Evolutionary conservation across 441 rosid species (phyloP).

Genomic region (Jatropha podagrica): DNA sequence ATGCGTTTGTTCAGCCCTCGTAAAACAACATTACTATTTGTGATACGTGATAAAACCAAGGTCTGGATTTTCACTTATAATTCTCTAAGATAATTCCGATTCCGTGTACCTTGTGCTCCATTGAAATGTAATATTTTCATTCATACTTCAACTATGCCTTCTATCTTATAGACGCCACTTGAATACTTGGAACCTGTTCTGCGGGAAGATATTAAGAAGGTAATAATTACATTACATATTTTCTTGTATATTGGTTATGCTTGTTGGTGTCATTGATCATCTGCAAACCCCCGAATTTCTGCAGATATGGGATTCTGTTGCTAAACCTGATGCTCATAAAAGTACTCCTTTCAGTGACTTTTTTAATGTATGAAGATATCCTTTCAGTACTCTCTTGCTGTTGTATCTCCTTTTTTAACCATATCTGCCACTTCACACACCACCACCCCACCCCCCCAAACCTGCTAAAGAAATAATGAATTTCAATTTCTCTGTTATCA

Average conservation of each 20-base stretch:
- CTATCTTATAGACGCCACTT: constrained; percentile 65
- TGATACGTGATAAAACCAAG: constrained; percentile 93
- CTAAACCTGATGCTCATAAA: constrained; percentile 67
- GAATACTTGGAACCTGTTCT: constrained; percentile 69
- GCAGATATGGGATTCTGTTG: constrained; percentile 91
- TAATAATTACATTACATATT: constrained; percentile 21
- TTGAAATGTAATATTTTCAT: constrained; percentile 3
- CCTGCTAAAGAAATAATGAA: neutral
- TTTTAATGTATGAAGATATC: constrained; percentile 61
- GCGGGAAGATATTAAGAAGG: constrained; percentile 93
- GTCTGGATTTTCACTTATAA: constrained; percentile 35
- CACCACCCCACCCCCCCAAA: neutral
- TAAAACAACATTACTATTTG: constrained; percentile 85
- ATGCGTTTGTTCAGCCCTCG: constrained; percentile 91
- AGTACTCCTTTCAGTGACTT: constrained; percentile 73
- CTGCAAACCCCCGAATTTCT: constrained; percentile 24
- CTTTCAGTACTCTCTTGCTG: neutral
- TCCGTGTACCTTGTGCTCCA: constrained; percentile 8
- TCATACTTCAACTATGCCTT: constrained; percentile 16
- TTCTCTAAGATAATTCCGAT: constrained; percentile 6
- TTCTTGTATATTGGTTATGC: constrained; percentile 12
- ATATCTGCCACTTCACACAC: neutral
- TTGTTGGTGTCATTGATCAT: constrained; percentile 17
- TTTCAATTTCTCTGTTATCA: constrained; percentile 19
- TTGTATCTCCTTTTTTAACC: neutral